Percentiles rank a stretch among this genome's conserved stretches.
Evolutionary conservation across 2,329 filamentous ascomycete genomes (phyloP).

Genomic region (Tothia fuscella): DNA sequence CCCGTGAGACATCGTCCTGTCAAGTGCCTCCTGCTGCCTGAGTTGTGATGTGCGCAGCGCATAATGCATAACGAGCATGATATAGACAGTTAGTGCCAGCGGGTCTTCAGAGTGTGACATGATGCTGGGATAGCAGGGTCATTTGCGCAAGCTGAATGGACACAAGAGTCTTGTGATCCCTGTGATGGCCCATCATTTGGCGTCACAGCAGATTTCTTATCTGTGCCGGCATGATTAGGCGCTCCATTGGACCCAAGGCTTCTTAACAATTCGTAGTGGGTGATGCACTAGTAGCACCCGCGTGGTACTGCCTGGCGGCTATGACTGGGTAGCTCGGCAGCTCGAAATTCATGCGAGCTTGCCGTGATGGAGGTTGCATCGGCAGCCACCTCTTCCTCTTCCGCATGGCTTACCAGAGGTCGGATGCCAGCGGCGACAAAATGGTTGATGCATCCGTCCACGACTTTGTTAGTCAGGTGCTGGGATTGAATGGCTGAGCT

Average conservation of each 20-base stretch:
- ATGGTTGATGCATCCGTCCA: constrained; percentile 3
- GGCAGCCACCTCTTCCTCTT: constrained; percentile 4
- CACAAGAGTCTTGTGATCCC: constrained; percentile 13
- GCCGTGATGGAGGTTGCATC: constrained; percentile 7
- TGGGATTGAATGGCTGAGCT: constrained; percentile 2
- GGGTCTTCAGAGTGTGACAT: constrained; percentile 13
- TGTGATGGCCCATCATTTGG: constrained; percentile 13
- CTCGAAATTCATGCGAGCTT: background rate
- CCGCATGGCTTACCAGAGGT: background rate
- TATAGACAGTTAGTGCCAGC: constrained; percentile 14
- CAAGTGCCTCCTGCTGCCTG: constrained; percentile 14
- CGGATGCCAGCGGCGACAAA: too few species aligned
- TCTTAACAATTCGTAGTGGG: too few species aligned
- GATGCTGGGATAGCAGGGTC: constrained; percentile 13
- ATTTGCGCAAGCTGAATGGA: constrained; percentile 14
- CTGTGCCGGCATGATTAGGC: constrained; percentile 12
- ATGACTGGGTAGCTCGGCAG: constrained; percentile 1
- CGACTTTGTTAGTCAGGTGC: constrained; percentile 1
- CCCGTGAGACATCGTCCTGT: constrained; percentile 11
- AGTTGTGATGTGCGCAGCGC: constrained; percentile 12
- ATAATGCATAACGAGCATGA: constrained; percentile 14
- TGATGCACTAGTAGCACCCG: background rate
- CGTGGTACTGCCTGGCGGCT: background rate
- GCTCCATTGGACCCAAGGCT: constrained; percentile 14
- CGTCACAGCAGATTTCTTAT: constrained; percentile 14